Percentiles rank a stretch among this genome's conserved stretches.
Conservation (phyloP, 1,284 basidiomycete genomes). For the Rhodotorula sp. region DNA sequence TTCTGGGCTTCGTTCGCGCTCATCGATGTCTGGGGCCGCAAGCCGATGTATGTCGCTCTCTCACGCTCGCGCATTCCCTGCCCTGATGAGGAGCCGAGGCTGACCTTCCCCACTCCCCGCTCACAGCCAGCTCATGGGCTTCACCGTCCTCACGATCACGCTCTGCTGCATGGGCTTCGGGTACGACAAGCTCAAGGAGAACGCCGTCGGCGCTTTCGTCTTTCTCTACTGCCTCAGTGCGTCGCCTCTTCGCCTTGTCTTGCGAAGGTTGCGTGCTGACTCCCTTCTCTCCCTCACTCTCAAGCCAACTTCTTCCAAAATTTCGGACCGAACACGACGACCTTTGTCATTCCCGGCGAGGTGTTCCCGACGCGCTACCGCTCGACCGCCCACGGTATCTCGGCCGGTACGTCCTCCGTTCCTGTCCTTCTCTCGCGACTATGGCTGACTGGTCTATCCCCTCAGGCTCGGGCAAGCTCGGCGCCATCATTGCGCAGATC, state of each 20-base stretch:
- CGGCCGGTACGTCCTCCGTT: conserved; percentile 60
- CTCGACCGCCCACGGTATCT: conserved; percentile 80
- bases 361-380: conserved; percentile 68
- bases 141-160: conserved; percentile 64
- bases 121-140: conserved; percentile 60
- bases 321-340: conserved; percentile 64
- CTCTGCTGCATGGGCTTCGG: conserved; percentile 53
- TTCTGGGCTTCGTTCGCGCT: conserved; percentile 71
- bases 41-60: conserved; percentile 1
- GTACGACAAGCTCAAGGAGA: conserved; percentile 66
- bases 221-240: conserved; percentile 72
- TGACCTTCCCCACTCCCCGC: background rate
- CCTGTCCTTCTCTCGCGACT: background rate
- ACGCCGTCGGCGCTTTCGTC: conserved; percentile 63
- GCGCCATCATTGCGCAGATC: conserved; percentile 79
- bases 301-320: conserved; percentile 56
- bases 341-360: conserved; percentile 78
- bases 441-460: background rate
- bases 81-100: background rate
- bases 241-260: conserved; percentile 26
- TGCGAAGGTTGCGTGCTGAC: conserved; percentile 26
- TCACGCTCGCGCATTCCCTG: background rate
- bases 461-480: conserved; percentile 60
- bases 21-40: conserved; percentile 60
- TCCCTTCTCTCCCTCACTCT: conserved; percentile 50